Evolutionary conservation across 106 monocot genomes (phyloP), one percentile per base, ranked within the genome.

Genomic region (Ottelia alismoides): DNA sequence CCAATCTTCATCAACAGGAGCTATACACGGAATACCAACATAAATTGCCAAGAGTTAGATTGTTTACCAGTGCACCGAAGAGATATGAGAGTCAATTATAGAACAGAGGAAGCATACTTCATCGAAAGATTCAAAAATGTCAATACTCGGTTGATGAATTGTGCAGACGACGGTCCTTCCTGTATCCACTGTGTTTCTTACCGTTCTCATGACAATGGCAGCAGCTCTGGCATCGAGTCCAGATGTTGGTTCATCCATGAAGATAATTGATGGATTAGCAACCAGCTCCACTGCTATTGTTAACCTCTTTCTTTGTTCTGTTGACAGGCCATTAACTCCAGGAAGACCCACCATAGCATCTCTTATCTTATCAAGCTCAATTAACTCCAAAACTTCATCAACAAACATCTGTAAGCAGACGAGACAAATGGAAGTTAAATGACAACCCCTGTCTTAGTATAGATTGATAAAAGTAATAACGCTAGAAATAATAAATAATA

Each of bases 241-340:
- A 53, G 94, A 73, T 29, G 94, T 96, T 58, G 94, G 94, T 58
- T 96, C 94, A 52, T 96, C 94, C 94, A 96, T 85, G 63, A 96
- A 96, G 45, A 96, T 82, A 20, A 96, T 79, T 16, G 94, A 96
- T 23, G 94, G 94, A 72, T 85, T 88, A 44, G 94, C 72, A 20
- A 96, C 94, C 56, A 96, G 55, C 45, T 96, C 94, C 2, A 96
- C 81, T 18, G 94, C 88, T 49, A 96, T 76, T 23, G 94, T 96
- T 17, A 96, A 78, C 54, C 94, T 71, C 57, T 96, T 96, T 35
- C 94, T 64, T 30, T 96, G 88, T 47, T 83, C 94, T 28, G 88
- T 88, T 19, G 94, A 84, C 27, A 96, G 65, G 17, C 94, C 94
- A 72, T 64, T 62, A 14, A 76, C 53, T 22, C 84, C 84, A 12